Conservation (phyloP, 208 protist genomes). For the Leishmania arabica region DNA sequence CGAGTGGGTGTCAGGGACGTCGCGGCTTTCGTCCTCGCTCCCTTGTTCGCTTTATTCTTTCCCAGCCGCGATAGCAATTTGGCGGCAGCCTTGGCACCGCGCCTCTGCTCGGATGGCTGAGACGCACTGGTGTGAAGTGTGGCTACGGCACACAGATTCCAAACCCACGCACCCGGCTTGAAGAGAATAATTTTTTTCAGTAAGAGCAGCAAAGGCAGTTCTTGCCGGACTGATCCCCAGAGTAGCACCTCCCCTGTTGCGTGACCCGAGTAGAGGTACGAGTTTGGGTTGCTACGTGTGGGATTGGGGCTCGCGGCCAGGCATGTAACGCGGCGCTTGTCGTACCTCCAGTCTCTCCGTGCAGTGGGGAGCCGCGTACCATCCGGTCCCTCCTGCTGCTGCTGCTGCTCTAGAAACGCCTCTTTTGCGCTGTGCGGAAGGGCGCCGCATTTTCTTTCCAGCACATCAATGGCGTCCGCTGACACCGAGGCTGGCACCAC, state of each 20-base stretch:
- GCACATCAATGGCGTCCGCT: conserved; percentile 1
- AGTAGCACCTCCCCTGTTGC: conserved; percentile 53
- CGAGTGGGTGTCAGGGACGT: neutral
- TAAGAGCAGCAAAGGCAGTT: conserved; percentile 29
- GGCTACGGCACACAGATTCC: conserved; percentile 20
- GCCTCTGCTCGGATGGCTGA: neutral
- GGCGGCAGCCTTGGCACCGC: too few relatives aligned
- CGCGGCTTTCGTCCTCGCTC: neutral
- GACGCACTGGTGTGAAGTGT: conserved; percentile 7
- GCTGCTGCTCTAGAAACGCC: neutral
- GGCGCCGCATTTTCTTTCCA: conserved; percentile 12
- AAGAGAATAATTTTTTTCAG: conserved; percentile 53
- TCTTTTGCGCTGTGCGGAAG: conserved; percentile 1
- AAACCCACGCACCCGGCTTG: conserved; percentile 31
- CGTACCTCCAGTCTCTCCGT: conserved; percentile 25
- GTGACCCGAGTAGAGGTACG: conserved; percentile 48
- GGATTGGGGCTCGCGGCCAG: conserved; percentile 14
- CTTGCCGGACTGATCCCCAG: conserved; percentile 28
- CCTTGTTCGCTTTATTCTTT: neutral
- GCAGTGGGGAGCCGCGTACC: neutral
- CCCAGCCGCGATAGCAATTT: neutral
- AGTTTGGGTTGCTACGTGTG: neutral
- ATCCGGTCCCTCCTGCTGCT: neutral
- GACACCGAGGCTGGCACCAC: conserved; percentile 16
- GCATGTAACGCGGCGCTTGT: conserved; percentile 52